These are phyloP conservation scores for Jamesozyma hellenica DNA, from an alignment of 805 yeast genomes.

Conservation along the genomic window DNA sequence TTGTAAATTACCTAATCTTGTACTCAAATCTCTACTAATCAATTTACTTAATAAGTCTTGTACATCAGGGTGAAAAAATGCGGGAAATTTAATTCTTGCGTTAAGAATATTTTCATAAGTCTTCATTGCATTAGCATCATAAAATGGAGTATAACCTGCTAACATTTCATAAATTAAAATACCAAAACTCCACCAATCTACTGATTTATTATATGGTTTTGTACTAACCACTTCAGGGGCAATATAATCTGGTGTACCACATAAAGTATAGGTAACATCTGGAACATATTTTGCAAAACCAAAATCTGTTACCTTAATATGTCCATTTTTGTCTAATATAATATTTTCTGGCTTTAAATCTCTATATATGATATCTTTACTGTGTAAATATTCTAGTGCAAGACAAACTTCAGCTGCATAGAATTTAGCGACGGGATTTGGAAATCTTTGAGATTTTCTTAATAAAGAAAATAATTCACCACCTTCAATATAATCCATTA, in stretches of 20 bases:
- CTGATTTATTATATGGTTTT: slow-evolving; percentile 88
- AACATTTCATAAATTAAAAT: slow-evolving; percentile 88
- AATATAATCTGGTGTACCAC: slow-evolving; percentile 94
- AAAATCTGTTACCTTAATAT: slow-evolving; percentile 84
- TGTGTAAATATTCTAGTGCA: slow-evolving; percentile 81
- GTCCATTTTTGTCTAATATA: slow-evolving; percentile 78
- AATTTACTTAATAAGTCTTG: slow-evolving; percentile 61
- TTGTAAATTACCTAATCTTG: slow-evolving; percentile 75
- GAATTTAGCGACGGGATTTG: slow-evolving; percentile 92
- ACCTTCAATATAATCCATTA: slow-evolving; percentile 95
- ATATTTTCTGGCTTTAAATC: slow-evolving; percentile 93
- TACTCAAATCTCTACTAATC: slow-evolving; percentile 75
- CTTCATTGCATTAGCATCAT: slow-evolving; percentile 85
- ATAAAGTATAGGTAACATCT: slow-evolving; percentile 84
- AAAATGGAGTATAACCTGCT: slow-evolving; percentile 91
- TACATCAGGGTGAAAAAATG: slow-evolving; percentile 66
- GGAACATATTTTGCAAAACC: slow-evolving; percentile 92
- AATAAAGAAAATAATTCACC: slow-evolving; percentile 83
- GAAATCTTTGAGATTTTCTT: slow-evolving; percentile 83
- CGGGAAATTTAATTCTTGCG: slow-evolving; percentile 70
- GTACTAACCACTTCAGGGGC: slow-evolving; percentile 94
- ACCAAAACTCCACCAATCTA: slow-evolving; percentile 97
- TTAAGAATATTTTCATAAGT: slow-evolving; percentile 85
- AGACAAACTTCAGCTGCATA: slow-evolving; percentile 85
- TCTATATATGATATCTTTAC: slow-evolving; percentile 77